Base-by-base conservation (phyloP, 129 eudicot species). In the Erigeron canadensis region DNA sequence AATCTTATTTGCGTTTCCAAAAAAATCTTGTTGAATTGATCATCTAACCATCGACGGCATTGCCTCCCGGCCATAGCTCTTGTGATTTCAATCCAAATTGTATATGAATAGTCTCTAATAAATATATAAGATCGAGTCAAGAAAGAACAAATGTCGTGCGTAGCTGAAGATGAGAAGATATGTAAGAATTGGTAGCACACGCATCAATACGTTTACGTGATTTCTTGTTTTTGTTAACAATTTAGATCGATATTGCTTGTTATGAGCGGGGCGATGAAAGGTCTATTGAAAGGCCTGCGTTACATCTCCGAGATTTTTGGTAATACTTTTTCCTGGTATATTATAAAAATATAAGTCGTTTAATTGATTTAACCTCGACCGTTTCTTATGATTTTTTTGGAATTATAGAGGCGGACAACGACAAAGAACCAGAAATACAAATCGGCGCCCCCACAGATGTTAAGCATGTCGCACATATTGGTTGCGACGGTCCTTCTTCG, bases 391-490 rank as follows among this genome's bases (percentile, higher is more conserved):
- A 58, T 16, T 56, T 62, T n/a, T 22, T 6, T 76, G 5, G 28
- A 50, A 38, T 46, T 54, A 16, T 8, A 63, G 74, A 28, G 64
- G 81, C 88, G 76, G 96, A 94, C 17, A 92, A 93, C 51, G 90
- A 81, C 5, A 73, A 93, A 62, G 90, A 87, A 64, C 71, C 70
- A 5, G 96, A 87, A 65, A 82, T 94, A 11, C 86, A 87, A 69
- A 94, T 94, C 57, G 98, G 98, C 23, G 77, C 80, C 4, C 98
- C 98, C 59, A 89, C 98, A 4, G 98, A 94, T 78, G 98, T 94
- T 69, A 94, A 94, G 86, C 98, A 94, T 81, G 92, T 94, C 47
- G 98, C 98, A 56, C 98, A 94, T 50, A 89, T 94, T 11, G 98
- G 98, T 56, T 84, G 84, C 67, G 98, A 94, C 67, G 98, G 98